phyloP scores from a whole-genome alignment of 306 rosid species.

The Begonia masoniana region DNA sequence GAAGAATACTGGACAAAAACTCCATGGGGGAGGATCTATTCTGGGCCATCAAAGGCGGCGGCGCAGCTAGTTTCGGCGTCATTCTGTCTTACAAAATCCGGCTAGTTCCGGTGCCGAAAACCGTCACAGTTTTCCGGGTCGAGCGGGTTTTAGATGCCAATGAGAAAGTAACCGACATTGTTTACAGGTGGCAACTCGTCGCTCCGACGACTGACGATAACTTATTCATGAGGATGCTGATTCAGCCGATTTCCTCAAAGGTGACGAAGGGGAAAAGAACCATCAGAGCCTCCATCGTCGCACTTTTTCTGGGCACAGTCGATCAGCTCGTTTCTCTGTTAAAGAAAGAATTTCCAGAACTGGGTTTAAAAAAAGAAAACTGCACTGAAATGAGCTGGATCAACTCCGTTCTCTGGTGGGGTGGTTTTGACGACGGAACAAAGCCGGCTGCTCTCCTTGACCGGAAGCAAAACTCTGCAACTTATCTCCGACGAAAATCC shows the following conservation, averaged over 20 bases:
- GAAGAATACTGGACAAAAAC: constrained; percentile 12
- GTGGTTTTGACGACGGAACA: too few species aligned
- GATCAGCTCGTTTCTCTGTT: constrained; percentile 4
- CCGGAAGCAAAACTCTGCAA: too few species aligned
- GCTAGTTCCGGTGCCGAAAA: constrained; percentile 8
- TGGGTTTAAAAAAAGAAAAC: constrained; percentile 9
- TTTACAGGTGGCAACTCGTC: constrained; percentile 8
- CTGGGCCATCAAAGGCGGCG: constrained; percentile 28
- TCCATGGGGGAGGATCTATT: constrained; percentile 22
- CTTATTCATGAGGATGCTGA: constrained; percentile 2
- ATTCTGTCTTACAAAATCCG: constrained; percentile 14
- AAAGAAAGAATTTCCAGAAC: constrained; percentile 9
- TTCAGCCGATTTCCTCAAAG: not conserved
- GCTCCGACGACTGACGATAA: constrained; percentile 8
- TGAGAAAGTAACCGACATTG: constrained; percentile 8
- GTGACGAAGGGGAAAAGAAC: not conserved
- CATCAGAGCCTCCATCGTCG: not conserved
- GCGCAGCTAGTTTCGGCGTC: constrained; percentile 23
- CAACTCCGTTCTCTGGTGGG: not conserved
- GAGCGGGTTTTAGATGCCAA: constrained; percentile 10
- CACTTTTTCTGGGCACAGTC: too few species aligned
- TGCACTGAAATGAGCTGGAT: constrained; percentile 17
- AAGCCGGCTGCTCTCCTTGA: too few species aligned
- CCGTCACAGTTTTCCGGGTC: constrained; percentile 11
- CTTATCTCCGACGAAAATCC: too few species aligned